Percentiles rank a stretch among this genome's conserved stretches.
Conservation (phyloP, 306 rosid species). For the Medicago arabica region DNA sequence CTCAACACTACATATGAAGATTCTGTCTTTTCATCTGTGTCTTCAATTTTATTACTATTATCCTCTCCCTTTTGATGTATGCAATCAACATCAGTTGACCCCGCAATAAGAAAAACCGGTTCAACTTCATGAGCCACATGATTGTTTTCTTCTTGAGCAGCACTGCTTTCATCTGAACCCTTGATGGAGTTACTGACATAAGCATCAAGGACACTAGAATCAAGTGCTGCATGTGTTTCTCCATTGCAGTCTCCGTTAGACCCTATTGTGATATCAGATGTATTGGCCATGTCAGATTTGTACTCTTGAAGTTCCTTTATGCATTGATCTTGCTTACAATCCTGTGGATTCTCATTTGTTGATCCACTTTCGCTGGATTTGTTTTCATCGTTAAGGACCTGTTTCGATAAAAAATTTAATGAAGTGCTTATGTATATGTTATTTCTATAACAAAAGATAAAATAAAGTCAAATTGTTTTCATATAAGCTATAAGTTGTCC, state of each 20-base stretch:
- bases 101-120: background rate
- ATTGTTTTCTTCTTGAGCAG: slow-evolving; percentile 38
- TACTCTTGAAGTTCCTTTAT: slow-evolving; percentile 37
- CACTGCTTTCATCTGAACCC: slow-evolving; percentile 43
- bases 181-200: slow-evolving; percentile 37
- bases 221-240: slow-evolving; percentile 17
- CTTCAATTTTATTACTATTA: slow-evolving; percentile 14
- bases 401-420: too few species aligned
- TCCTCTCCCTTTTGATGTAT: too few species aligned
- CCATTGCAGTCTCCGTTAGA: slow-evolving; percentile 38
- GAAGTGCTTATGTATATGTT: too few species aligned
- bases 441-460: too few species aligned
- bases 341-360: slow-evolving; percentile 42
- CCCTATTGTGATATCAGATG: slow-evolving; percentile 25
- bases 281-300: slow-evolving; percentile 26
- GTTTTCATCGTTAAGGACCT: slow-evolving; percentile 39
- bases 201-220: slow-evolving; percentile 23
- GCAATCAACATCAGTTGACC: slow-evolving; percentile 9
- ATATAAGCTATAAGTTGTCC: too few species aligned
- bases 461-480: too few species aligned
- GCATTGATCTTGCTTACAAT: slow-evolving; percentile 39
- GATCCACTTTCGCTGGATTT: slow-evolving; percentile 35
- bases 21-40: slow-evolving; percentile 37
- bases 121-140: slow-evolving; percentile 42
- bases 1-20: slow-evolving; percentile 36